These are phyloP conservation scores for Fusarium staphyleae DNA, from an alignment of 2,329 filamentous ascomycete genomes.

Conservation along the genomic window DNA sequence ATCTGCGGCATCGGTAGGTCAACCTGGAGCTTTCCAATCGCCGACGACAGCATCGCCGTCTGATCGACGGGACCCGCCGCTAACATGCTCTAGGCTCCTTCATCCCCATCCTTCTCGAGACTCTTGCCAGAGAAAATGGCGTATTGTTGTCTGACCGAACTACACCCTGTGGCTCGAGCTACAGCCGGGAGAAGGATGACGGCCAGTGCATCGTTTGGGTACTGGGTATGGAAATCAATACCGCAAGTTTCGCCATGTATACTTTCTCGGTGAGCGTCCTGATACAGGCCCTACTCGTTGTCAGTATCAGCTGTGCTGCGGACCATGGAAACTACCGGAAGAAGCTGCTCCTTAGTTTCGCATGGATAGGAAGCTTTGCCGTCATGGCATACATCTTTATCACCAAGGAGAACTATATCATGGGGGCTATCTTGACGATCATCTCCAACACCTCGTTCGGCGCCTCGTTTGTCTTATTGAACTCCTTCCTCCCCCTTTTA, in stretches of 20 bases:
- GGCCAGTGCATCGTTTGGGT: conserved; percentile 84
- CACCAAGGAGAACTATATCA: conserved; percentile 74
- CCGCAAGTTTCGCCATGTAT: conserved; percentile 97
- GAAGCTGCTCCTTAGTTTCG: conserved; percentile 84
- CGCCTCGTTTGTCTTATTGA: conserved; percentile 92
- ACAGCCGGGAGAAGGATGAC: conserved; percentile 58
- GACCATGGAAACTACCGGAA: conserved; percentile 95
- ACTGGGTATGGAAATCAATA: conserved; percentile 87
- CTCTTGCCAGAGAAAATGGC: conserved; percentile 89
- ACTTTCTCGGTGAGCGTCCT: conserved; percentile 94
- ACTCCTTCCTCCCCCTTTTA: conserved; percentile 91
- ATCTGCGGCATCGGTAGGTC: conserved; percentile 77
- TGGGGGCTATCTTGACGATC: conserved; percentile 85
- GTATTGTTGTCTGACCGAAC: conserved; percentile 80
- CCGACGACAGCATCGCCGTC: neutral
- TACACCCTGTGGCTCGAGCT: conserved; percentile 75
- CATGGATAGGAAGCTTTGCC: conserved; percentile 77
- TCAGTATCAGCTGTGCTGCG: conserved; percentile 94
- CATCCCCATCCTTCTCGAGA: conserved; percentile 93
- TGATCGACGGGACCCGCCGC: conserved; percentile 1
- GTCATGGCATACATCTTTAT: conserved; percentile 91
- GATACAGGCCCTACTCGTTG: conserved; percentile 86
- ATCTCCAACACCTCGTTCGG: conserved; percentile 94
- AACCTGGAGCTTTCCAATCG: neutral
- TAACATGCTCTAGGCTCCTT: conserved; percentile 72